Evolutionary conservation across 75 land plant species (phyloP).

Genomic region (Selaginella tamariscina): DNA sequence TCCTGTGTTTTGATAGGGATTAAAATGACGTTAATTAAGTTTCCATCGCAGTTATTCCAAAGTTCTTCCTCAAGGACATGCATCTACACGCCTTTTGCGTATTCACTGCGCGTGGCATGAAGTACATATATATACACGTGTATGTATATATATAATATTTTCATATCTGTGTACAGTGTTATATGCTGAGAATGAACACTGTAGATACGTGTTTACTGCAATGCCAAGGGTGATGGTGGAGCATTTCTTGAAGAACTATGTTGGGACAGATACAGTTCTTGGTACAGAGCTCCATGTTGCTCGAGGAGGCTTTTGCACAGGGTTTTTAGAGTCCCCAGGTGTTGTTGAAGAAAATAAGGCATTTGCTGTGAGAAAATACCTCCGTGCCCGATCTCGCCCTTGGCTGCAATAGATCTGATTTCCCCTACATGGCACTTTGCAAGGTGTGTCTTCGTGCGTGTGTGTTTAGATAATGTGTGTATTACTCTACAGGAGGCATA

Average conservation of each 20-base stretch:
- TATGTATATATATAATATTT: too few species aligned
- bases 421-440: conserved; percentile 34
- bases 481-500: background rate
- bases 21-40: background rate
- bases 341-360: background rate
- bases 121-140: too few species aligned
- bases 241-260: conserved; percentile 39
- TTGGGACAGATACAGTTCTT: conserved; percentile 30
- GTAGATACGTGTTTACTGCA: conserved; percentile 39
- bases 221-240: conserved; percentile 59
- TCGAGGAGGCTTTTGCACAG: conserved; percentile 33
- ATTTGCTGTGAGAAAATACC: background rate
- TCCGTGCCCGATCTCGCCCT: conserved; percentile 28
- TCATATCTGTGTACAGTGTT: too few species aligned
- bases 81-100: background rate
- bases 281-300: conserved; percentile 45
- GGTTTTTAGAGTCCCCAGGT: conserved; percentile 19
- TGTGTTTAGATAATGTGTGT: background rate
- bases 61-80: conserved; percentile 8
- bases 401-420: conserved; percentile 17
- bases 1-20: background rate
- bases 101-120: conserved; percentile 21
- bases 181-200: too few species aligned
- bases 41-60: background rate
- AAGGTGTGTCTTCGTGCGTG: conserved; percentile 27